phyloP scores from a whole-genome alignment of 768 basidiomycete species.

The Austroboletus eburneus region DNA sequence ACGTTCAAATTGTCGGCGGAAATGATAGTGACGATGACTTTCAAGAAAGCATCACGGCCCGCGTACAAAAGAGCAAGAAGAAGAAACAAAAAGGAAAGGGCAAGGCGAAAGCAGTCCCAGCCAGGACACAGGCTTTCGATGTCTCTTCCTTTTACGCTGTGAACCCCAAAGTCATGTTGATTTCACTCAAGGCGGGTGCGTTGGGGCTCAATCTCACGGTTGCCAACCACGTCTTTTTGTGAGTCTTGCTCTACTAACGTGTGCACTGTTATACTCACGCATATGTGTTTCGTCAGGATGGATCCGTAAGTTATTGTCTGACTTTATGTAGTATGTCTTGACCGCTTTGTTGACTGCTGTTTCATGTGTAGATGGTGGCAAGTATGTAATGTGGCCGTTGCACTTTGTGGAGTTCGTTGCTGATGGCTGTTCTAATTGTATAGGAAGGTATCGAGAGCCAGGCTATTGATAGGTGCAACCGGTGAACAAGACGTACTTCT shows the following conservation, averaged over 20 bases:
- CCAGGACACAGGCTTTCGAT: conserved; percentile 15
- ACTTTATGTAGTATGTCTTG: conserved; percentile 8
- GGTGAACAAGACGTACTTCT: conserved; percentile 33
- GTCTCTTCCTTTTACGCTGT: conserved; percentile 24
- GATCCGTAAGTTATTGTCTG: conserved; percentile 60
- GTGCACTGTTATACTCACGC: not conserved
- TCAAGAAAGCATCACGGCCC: conserved; percentile 28
- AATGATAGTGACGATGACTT: conserved; percentile 29
- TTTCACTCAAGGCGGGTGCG: conserved; percentile 84
- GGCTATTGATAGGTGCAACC: conserved; percentile 77
- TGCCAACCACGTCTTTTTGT: conserved; percentile 85
- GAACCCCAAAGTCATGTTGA: conserved; percentile 79
- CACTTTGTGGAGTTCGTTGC: conserved; percentile 3
- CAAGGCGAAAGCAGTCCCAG: conserved; percentile 25
- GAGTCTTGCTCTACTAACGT: conserved; percentile 25
- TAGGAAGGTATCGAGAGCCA: conserved; percentile 83
- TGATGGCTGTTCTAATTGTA: conserved; percentile 6
- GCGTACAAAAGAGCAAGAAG: conserved; percentile 27
- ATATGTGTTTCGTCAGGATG: conserved; percentile 48
- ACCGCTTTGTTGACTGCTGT: conserved; percentile 3
- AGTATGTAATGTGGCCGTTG: conserved; percentile 31
- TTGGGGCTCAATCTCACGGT: conserved; percentile 85
- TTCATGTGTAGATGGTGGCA: conserved; percentile 67
- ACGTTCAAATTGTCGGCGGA: conserved; percentile 34
- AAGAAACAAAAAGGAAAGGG: conserved; percentile 38